Evolutionary conservation across 441 rosid species (phyloP).

Genomic region (Populus hybrid): DNA sequence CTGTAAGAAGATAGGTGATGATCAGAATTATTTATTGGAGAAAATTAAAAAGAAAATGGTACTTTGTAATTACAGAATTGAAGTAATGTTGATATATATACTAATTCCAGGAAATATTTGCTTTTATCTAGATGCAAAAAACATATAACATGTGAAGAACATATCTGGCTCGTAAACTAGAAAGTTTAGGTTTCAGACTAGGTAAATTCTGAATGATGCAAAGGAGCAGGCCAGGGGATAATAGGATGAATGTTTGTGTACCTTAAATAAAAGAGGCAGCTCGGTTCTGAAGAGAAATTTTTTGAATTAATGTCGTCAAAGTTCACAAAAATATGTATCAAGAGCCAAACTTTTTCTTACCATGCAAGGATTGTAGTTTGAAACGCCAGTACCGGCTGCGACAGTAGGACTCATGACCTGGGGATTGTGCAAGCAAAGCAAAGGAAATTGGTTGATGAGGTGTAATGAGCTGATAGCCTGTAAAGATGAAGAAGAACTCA

Average conservation of each 20-base stretch:
- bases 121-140: not conserved
- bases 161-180: not conserved
- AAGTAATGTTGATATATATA: not conserved
- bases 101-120: not conserved
- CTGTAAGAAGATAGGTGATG: not conserved
- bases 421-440: conserved; percentile 22
- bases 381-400: not conserved
- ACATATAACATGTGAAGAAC: not conserved
- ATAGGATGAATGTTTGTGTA: not conserved
- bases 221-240: too few relatives aligned
- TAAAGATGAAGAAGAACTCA: not conserved
- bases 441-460: conserved; percentile 18
- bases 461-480: conserved; percentile 19
- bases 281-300: not conserved
- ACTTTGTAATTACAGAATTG: not conserved
- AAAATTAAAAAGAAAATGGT: not conserved
- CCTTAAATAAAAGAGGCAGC: not conserved
- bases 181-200: not conserved
- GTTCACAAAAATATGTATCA: not conserved
- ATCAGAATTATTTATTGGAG: not conserved
- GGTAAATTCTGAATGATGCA: not conserved
- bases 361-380: conserved; percentile 14
- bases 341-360: conserved; percentile 13
- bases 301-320: not conserved
- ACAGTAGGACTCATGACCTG: not conserved